A percentile compares a stretch with the other conserved stretches of the same genome.
phyloP scores from a whole-genome alignment of 2,329 filamentous ascomycete genomes.

The Fusarium pseudoanthophilum region DNA sequence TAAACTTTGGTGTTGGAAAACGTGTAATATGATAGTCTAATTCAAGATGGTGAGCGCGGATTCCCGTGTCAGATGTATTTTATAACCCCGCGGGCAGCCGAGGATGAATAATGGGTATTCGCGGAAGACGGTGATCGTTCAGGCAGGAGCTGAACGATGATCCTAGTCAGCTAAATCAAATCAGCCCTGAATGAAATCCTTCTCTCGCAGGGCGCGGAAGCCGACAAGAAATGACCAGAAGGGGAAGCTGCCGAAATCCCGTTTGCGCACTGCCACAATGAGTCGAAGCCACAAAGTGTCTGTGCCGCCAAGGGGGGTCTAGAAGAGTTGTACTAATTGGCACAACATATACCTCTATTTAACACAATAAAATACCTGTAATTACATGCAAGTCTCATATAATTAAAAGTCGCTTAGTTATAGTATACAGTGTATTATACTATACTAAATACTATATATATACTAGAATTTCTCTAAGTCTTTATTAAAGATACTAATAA shows the following conservation, averaged over 20 bases:
- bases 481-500: too few relatives aligned
- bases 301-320: not conserved
- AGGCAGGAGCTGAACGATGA: not conserved
- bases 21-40: not conserved
- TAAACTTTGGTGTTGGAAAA: not conserved
- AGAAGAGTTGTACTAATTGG: too few relatives aligned
- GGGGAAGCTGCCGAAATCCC: not conserved
- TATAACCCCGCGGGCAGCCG: not conserved
- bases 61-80: too few relatives aligned
- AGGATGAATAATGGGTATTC: not conserved
- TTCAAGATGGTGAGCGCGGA: fast-evolving
- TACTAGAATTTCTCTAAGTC: too few relatives aligned
- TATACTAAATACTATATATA: too few relatives aligned
- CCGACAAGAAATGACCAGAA: not conserved
- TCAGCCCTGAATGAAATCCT: not conserved
- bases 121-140: too few relatives aligned
- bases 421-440: too few relatives aligned
- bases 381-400: too few relatives aligned
- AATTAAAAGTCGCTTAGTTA: too few relatives aligned
- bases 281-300: not conserved
- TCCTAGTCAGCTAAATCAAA: not conserved
- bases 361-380: too few relatives aligned
- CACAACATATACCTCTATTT: too few relatives aligned
- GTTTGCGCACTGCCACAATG: not conserved
- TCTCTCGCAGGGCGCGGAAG: not conserved